Evolutionary conservation across 495 filamentous ascomycete species (phyloP).

Genomic region (Aspergillus sclerotiicarbonarius): DNA sequence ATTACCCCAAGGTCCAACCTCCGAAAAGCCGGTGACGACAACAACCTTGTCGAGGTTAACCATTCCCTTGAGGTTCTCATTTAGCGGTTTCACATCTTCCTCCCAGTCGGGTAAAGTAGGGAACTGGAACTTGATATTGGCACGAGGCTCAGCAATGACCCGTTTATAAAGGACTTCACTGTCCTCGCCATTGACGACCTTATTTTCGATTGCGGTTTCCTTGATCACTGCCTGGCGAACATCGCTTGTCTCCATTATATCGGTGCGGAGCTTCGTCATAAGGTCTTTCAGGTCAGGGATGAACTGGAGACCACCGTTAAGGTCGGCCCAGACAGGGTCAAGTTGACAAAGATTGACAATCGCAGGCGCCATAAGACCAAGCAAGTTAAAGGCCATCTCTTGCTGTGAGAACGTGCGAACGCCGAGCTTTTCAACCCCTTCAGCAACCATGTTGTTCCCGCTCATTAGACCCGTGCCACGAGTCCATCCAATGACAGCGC

Average conservation of each 20-base stretch:
- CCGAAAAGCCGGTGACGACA: slow-evolving; percentile 93
- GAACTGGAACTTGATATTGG: slow-evolving; percentile 97
- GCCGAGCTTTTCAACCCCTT: slow-evolving; percentile 93
- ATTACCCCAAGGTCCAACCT: slow-evolving; percentile 98
- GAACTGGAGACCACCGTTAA: slow-evolving; percentile 97
- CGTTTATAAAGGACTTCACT: slow-evolving; percentile 93
- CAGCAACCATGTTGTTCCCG: slow-evolving; percentile 96
- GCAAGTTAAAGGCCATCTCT: slow-evolving; percentile 98
- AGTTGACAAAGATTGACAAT: slow-evolving; percentile 95
- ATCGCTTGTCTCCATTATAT: slow-evolving; percentile 91
- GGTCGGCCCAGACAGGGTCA: slow-evolving; percentile 93
- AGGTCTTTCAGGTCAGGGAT: slow-evolving; percentile 94
- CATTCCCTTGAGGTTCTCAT: slow-evolving; percentile 89
- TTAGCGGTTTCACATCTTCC: slow-evolving; percentile 82
- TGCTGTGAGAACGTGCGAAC: slow-evolving; percentile 98
- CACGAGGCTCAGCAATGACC: slow-evolving; percentile 86
- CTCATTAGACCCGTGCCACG: slow-evolving; percentile 98
- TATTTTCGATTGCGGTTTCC: slow-evolving; percentile 96
- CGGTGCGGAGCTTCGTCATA: slow-evolving; percentile 85
- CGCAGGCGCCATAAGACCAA: slow-evolving; percentile 91
- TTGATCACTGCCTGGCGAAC: slow-evolving; percentile 90
- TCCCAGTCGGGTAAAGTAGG: slow-evolving; percentile 88
- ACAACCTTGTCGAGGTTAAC: slow-evolving; percentile 97
- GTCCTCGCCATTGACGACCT: slow-evolving; percentile 91
- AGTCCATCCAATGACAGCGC: slow-evolving; percentile 98